These are phyloP conservation scores for Hymenoscyphus fructigenus DNA, from an alignment of 2,329 filamentous ascomycete genomes.

Conservation along the genomic window DNA sequence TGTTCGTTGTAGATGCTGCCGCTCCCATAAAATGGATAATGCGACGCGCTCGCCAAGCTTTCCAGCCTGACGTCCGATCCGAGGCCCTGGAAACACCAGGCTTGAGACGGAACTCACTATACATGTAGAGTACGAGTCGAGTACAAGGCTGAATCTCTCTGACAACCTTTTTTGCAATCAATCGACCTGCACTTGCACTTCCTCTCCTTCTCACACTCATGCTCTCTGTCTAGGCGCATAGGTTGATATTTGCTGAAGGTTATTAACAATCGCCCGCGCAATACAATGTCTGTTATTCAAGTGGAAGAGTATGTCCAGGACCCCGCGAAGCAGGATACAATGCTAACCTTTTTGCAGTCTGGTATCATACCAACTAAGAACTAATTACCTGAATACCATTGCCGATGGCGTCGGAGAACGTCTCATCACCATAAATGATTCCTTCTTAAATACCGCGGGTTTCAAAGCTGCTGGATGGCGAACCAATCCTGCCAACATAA, in stretches of 20 bases:
- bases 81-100: neutral
- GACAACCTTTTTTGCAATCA: neutral
- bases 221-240: neutral
- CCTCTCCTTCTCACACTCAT: neutral
- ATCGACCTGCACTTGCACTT: neutral
- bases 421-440: conserved; percentile 77
- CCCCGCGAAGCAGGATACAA: conserved; percentile 1
- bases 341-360: conserved; percentile 52
- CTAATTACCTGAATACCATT: conserved; percentile 75
- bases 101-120: neutral
- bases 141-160: neutral
- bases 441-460: conserved; percentile 74
- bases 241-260: neutral
- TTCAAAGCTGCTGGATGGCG: conserved; percentile 84
- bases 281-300: conserved; percentile 41
- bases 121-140: neutral
- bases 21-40: neutral
- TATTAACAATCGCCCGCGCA: neutral
- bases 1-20: neutral
- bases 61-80: neutral
- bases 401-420: conserved; percentile 84
- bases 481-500: conserved; percentile 70
- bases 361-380: conserved; percentile 78
- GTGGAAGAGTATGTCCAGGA: conserved; percentile 37
- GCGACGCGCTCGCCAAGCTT: neutral